Base-by-base conservation (phyloP, 345 rosid genomes). In the Limnanthes douglasii region DNA sequence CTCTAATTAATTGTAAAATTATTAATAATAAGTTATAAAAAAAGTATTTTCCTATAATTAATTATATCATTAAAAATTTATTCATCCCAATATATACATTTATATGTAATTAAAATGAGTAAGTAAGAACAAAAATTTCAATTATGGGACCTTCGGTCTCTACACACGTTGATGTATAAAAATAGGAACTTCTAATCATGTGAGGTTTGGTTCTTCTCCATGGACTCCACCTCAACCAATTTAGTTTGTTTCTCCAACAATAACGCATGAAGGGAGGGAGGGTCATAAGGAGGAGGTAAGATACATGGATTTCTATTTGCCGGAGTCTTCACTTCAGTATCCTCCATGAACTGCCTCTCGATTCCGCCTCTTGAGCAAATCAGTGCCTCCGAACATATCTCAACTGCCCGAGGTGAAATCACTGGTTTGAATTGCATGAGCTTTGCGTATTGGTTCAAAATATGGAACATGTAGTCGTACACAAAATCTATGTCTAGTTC, bases 401-500 rank as follows among this genome's bases (percentile, higher is more conserved):
- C 79, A 0, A 48, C 49, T 0, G 65, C 79, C 3, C 50, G 60
- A 17, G 28, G 18, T 2, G 88, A 85, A 33, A 69, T 49, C 27
- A 26, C 17, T 3, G 93, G 93, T 32, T 75, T 69, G 56, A 69
- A 84, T 34, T 21, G 73, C 59, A 75, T 30, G 11, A 84, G 72
- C 51, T 69, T 69, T 0, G 69, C 67, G 25, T 84, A 84, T 41
- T 76, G 78, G 1, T 49, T 73, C 36, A 84, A 32, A 12, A 71
- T 22, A 65, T 79, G 85, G 16, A 75, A 71, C 79, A 79, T 75
- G 69, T 78, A 75, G 39, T 58, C 95, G 17, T 84, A 84, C 15
- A 78, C 70, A 12, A 44, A 31, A 10, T 57, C 76, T 84, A 84
- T 72, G 19, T 52, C 66, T 34, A 78, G 41, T 21, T 73, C 66